Conservation (phyloP, 1,139 yeast genomes). For the Blastobotrys ciferrii region DNA sequence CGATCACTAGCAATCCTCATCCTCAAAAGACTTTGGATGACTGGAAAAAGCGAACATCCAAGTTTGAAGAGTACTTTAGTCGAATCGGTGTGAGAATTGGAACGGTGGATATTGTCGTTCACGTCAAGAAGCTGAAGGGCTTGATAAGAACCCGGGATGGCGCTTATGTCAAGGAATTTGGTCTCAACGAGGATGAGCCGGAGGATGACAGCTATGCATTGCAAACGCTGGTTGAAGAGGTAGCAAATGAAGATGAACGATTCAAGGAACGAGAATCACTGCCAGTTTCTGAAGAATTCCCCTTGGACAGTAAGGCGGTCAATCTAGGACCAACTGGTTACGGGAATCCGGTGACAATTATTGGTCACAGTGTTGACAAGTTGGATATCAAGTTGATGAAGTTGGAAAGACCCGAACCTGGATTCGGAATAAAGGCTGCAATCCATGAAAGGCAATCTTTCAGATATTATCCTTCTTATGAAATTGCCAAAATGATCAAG, state of each 20-base stretch:
- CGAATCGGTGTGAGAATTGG: slow-evolving; percentile 61
- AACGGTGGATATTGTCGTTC: slow-evolving; percentile 55
- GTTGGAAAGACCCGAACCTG: slow-evolving; percentile 31
- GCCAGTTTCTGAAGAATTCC: slow-evolving; percentile 81
- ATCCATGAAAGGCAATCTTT: slow-evolving; percentile 54
- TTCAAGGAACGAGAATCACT: slow-evolving; percentile 69
- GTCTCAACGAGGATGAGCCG: slow-evolving; percentile 47
- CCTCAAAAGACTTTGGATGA: slow-evolving; percentile 43
- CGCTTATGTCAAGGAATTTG: slow-evolving; percentile 64
- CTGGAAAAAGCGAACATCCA: slow-evolving; percentile 38
- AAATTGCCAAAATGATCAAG: slow-evolving; percentile 57
- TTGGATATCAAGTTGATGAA: slow-evolving; percentile 34
- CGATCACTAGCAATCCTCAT: slow-evolving; percentile 29
- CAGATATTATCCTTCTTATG: slow-evolving; percentile 64
- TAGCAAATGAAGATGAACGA: slow-evolving; percentile 71
- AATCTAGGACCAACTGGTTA: slow-evolving; percentile 86
- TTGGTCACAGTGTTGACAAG: slow-evolving; percentile 48
- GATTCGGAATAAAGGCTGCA: slow-evolving; percentile 49
- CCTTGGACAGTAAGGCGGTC: slow-evolving; percentile 67
- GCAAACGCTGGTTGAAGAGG: slow-evolving; percentile 75
- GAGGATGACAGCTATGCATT: slow-evolving; percentile 52
- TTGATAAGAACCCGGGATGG: slow-evolving; percentile 68
- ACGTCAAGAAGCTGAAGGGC: slow-evolving; percentile 77
- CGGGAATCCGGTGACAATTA: slow-evolving; percentile 78
- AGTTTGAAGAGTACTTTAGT: slow-evolving; percentile 43